These are phyloP conservation scores for Fomitopsis serialis DNA, from an alignment of 768 basidiomycete genomes.

Conservation along the genomic window DNA sequence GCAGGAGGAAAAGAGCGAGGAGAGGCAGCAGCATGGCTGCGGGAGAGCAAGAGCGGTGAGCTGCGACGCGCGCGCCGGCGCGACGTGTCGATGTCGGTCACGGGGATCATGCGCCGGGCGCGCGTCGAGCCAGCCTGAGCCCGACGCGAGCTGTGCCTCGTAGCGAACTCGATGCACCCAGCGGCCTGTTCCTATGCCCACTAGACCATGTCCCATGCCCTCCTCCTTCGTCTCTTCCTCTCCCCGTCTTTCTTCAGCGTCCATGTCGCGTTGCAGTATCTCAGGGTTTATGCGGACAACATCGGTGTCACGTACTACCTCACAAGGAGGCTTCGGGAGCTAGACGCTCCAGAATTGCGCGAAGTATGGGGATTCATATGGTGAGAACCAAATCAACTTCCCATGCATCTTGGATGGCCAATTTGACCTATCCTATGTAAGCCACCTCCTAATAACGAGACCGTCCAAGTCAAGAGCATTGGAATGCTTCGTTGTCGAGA, in stretches of 20 bases:
- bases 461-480: constrained; percentile 89
- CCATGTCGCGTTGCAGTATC: constrained; percentile 88
- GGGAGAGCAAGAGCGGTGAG: background rate
- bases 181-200: background rate
- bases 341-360: constrained; percentile 65
- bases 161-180: background rate
- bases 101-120: background rate
- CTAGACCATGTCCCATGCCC: constrained; percentile 60
- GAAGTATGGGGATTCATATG: constrained; percentile 91
- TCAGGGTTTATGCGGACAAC: constrained; percentile 76
- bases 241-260: constrained; percentile 91
- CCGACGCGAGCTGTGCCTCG: background rate
- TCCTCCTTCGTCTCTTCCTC: constrained; percentile 87
- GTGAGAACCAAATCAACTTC: constrained; percentile 32
- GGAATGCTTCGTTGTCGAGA: constrained; percentile 89
- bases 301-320: constrained; percentile 91
- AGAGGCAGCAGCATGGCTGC: constrained; percentile 23
- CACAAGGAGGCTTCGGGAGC: constrained; percentile 63
- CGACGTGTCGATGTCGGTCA: constrained; percentile 3
- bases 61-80: background rate
- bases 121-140: too few relatives aligned
- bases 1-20: constrained; percentile 28
- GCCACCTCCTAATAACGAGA: constrained; percentile 90
- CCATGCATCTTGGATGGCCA: constrained; percentile 13
- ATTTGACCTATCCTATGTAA: constrained; percentile 27